Percentiles rank a stretch among this genome's conserved stretches.
These are phyloP conservation scores for Lupinus albus DNA, from an alignment of 306 rosid species.

Conservation along the genomic window DNA sequence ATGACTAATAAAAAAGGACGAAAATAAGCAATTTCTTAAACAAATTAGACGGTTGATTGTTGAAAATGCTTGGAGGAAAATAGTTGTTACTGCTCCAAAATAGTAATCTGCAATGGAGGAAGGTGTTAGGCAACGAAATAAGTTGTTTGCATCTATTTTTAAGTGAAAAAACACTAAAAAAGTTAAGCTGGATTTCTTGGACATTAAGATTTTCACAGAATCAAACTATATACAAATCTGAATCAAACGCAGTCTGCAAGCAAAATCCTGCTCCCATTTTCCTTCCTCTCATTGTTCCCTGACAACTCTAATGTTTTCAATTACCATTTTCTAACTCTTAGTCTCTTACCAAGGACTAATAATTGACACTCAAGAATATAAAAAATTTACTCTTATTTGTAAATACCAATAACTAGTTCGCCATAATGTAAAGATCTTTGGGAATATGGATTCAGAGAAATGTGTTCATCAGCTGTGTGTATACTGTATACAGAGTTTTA, in stretches of 20 bases:
- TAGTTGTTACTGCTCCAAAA: too few relatives aligned
- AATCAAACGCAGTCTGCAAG: background rate
- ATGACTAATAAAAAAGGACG: background rate
- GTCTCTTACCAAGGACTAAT: background rate
- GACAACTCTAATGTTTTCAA: background rate
- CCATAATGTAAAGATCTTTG: slow-evolving; percentile 3
- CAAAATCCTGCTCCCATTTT: slow-evolving; percentile 9
- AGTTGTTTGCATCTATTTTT: too few relatives aligned
- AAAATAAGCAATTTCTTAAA: background rate
- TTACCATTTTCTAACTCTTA: background rate
- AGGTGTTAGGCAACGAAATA: too few relatives aligned
- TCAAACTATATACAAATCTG: too few relatives aligned
- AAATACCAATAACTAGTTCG: background rate
- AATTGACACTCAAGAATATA: too few relatives aligned
- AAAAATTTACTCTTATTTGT: background rate
- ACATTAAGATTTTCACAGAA: too few relatives aligned
- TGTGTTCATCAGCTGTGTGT: background rate
- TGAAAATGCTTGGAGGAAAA: too few relatives aligned
- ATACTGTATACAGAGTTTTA: background rate
- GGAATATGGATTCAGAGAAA: background rate
- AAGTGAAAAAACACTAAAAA: too few relatives aligned
- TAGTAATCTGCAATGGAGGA: too few relatives aligned
- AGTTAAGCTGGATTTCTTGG: too few relatives aligned
- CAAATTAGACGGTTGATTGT: too few relatives aligned
- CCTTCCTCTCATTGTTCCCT: background rate